Conservation (phyloP, 2,329 filamentous ascomycete species). For the Neofusicoccum umdonicola region DNA sequence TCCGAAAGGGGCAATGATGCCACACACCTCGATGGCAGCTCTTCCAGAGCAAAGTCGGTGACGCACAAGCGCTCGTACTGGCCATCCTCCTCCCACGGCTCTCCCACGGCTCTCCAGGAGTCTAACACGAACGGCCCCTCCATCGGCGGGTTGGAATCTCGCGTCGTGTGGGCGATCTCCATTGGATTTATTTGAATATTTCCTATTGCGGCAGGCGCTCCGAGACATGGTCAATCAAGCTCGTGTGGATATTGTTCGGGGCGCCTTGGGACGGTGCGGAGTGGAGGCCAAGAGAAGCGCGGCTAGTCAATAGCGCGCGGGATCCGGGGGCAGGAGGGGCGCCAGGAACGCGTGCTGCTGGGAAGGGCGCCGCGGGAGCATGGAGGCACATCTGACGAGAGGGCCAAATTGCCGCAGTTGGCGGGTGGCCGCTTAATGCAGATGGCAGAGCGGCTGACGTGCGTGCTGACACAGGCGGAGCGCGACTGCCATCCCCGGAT, state of each 20-base stretch:
- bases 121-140: not conserved
- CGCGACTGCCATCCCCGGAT: not conserved
- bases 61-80: not conserved
- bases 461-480: not conserved
- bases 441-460: slow-evolving; percentile 7
- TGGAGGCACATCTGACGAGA: not conserved
- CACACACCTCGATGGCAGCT: not conserved
- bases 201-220: slow-evolving; percentile 2
- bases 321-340: not conserved
- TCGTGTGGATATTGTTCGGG: not conserved
- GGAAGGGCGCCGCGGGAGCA: not conserved
- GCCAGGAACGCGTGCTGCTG: not conserved
- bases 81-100: not conserved
- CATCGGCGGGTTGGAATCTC: not conserved
- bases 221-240: slow-evolving; percentile 9
- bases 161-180: not conserved
- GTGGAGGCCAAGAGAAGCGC: not conserved
- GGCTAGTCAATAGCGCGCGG: not conserved
- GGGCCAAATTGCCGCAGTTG: not conserved
- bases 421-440: not conserved
- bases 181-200: not conserved
- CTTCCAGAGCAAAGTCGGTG: not conserved
- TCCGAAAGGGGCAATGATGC: not conserved
- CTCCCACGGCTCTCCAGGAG: not conserved
- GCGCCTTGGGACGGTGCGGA: not conserved